A percentile compares a stretch with the other conserved stretches of the same genome.
Evolutionary conservation across 1,284 basidiomycete species (phyloP).

Genomic region (Papiliotrema laurentii): DNA sequence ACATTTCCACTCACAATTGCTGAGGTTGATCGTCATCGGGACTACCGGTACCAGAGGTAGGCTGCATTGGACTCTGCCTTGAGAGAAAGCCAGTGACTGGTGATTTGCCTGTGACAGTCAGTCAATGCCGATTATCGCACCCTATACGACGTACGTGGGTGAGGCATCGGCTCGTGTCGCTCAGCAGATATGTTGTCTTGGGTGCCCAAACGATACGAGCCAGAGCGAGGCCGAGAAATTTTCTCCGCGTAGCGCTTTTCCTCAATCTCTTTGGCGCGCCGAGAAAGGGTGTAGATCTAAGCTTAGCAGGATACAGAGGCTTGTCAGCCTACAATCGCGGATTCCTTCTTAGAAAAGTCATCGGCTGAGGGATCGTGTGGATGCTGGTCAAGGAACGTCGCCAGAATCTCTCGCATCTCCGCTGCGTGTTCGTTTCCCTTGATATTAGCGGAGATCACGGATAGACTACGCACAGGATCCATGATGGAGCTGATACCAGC

Average conservation of each 20-base stretch:
- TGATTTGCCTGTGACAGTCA: background rate
- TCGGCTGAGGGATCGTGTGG: slow-evolving; percentile 32
- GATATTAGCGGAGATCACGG: background rate
- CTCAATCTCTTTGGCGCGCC: slow-evolving; percentile 30
- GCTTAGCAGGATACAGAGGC: background rate
- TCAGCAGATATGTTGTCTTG: slow-evolving; percentile 31
- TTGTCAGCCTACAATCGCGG: slow-evolving; percentile 34
- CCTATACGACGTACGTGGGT: slow-evolving; percentile 1
- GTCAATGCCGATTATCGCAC: background rate
- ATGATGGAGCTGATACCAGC: slow-evolving; percentile 44
- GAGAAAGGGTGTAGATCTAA: slow-evolving; percentile 38
- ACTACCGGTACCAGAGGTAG: slow-evolving; percentile 9
- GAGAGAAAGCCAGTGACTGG: background rate
- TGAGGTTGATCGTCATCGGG: slow-evolving; percentile 34
- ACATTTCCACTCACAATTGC: slow-evolving; percentile 14
- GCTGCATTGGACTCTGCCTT: background rate
- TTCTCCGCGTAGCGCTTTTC: slow-evolving; percentile 9
- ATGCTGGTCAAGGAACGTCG: slow-evolving; percentile 37
- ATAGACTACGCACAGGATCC: slow-evolving; percentile 24
- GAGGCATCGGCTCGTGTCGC: slow-evolving; percentile 11
- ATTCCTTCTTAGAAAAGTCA: slow-evolving; percentile 40
- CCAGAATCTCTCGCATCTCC: slow-evolving; percentile 39
- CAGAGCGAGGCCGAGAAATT: background rate
- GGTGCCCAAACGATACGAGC: slow-evolving; percentile 12
- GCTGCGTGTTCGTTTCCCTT: slow-evolving; percentile 15